phyloP scores from a whole-genome alignment of 352 stramenopile species.

The Chrysophaeum taylorii region DNA sequence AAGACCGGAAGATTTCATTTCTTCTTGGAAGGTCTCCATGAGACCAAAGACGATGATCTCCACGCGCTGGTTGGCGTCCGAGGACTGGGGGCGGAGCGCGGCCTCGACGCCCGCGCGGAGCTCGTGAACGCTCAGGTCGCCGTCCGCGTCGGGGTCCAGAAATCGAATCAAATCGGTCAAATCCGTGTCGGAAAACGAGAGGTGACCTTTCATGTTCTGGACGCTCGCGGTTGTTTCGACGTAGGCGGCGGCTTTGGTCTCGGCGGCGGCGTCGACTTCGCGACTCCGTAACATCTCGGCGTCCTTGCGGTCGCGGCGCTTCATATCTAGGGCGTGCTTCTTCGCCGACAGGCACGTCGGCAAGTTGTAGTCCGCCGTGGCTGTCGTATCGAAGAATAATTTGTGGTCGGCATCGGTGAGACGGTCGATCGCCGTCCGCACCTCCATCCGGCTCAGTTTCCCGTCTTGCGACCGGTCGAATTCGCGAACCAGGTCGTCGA shows the following conservation, averaged over 20 bases:
- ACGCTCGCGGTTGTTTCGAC: neutral
- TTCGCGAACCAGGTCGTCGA: neutral
- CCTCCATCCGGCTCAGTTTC: neutral
- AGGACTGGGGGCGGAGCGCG: neutral
- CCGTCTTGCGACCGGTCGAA: neutral
- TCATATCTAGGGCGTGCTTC: neutral
- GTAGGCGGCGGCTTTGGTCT: too few relatives aligned
- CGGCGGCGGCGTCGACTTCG: neutral
- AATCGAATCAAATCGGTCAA: constrained; percentile 16
- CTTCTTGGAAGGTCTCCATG: constrained; percentile 16
- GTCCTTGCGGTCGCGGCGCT: neutral
- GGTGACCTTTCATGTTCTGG: neutral
- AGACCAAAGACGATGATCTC: neutral
- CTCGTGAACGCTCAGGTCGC: constrained; percentile 12
- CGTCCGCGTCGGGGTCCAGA: constrained; percentile 23
- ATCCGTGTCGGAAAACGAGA: constrained; percentile 16
- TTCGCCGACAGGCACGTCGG: neutral
- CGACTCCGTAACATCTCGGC: neutral
- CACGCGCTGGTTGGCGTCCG: neutral
- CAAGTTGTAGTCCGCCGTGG: neutral
- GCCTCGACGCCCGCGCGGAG: constrained; percentile 11
- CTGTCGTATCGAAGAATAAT: neutral
- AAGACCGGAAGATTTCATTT: constrained; percentile 18
- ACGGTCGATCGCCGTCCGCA: neutral
- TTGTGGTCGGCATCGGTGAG: neutral